Evolutionary conservation across 108 stramenopile genomes (phyloP), one percentile per base, ranked within the genome.

Genomic region (Pseudonitzschia delicatissima): DNA sequence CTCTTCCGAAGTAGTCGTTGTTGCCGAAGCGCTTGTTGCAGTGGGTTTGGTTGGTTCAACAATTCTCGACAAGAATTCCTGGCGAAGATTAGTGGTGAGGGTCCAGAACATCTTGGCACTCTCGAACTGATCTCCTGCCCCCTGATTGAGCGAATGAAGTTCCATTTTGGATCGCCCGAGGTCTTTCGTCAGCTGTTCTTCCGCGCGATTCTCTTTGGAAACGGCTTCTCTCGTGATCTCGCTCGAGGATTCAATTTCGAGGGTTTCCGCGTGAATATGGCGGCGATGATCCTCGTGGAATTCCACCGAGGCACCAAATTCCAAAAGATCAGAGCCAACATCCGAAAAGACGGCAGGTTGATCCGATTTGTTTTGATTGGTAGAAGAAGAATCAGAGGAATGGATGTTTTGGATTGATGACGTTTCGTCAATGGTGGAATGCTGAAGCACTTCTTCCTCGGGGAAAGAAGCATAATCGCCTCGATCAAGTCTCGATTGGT

Each of bases 271-370:
- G 17, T 20, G 36, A 26, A 61, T 18, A 4, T 33, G 18, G n/a
- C 32, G 39, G 40, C 60, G 34, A n/a, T 18, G 20, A 26, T 61
- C 60, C 25, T 61, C 60, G 5, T 40, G 37, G 23, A 35, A 18
- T 40, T 61, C 37, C 36, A 61, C 37, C 39, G 60, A 61, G 15
- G 32, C 32, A n/a, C 60, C 60, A 18, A 39, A 61, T 13, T 61
- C 60, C 13, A 61, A 20, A 8, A 61, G 20, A 26, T 61, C 60
- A 28, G n/a, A 31, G 18, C 32, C 15, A 17, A 33, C 53, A 33
- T 55, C 53, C 53, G 32, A 42, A n/a, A n/a, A n/a, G n/a, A n/a
- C n/a, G n/a, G n/a, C n/a, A n/a, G n/a, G n/a, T n/a, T n/a, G n/a
- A n/a, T n/a, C n/a, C n/a, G n/a, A n/a, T n/a, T n/a, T n/a, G n/a